Percentiles rank a stretch among this genome's conserved stretches.
Evolutionary conservation across 2,329 filamentous ascomycete species (phyloP).

Genomic region (Teratosphaeria viscida): DNA sequence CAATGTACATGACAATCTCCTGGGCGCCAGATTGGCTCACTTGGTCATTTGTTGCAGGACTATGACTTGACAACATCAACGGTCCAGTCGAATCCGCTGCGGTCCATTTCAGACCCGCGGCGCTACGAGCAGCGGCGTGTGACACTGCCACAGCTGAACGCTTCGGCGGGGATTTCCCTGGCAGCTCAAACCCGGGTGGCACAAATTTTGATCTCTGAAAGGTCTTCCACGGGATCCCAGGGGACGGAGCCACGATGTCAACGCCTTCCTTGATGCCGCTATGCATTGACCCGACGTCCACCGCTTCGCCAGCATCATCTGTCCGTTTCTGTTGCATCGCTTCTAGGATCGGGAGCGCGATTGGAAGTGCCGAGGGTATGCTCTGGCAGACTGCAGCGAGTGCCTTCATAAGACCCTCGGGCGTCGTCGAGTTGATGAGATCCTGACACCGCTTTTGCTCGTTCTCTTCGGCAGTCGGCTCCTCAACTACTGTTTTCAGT

Average conservation of each 20-base stretch:
- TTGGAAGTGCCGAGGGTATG: conserved; percentile 9
- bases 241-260: neutral
- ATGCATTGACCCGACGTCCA: neutral
- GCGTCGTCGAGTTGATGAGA: conserved; percentile 8
- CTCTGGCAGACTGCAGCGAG: conserved; percentile 12
- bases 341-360: conserved; percentile 8
- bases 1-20: neutral
- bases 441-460: conserved; percentile 9
- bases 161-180: neutral
- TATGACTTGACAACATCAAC: neutral
- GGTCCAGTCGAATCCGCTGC: neutral
- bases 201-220: neutral
- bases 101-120: neutral
- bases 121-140: neutral
- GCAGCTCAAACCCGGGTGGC: neutral
- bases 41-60: neutral
- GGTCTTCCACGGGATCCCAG: neutral
- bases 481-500: conserved; percentile 8
- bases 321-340: neutral
- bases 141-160: neutral
- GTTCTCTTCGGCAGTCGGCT: conserved; percentile 8
- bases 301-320: neutral
- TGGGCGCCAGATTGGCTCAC: neutral
- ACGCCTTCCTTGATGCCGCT: neutral
- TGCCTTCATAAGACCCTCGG: conserved; percentile 8